Base-by-base conservation (phyloP, 2,329 filamentous ascomycete species). In the Colletotrichum melonis region DNA sequence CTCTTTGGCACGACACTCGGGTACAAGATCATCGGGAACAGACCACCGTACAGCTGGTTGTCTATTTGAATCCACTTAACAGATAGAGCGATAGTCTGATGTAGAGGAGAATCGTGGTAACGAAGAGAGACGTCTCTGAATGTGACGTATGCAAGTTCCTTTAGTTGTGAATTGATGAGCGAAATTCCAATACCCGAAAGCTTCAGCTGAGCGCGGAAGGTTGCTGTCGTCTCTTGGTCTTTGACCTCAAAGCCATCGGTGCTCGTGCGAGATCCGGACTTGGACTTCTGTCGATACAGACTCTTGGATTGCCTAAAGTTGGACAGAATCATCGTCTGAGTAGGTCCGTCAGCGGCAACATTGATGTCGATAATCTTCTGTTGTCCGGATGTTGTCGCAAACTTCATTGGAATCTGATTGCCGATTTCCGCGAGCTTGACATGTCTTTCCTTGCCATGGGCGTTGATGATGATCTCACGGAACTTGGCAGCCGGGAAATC, bases 1-100 rank as follows among this genome's bases (percentile, higher is more conserved):
- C 95, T 97, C 88, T 98, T 98, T 0, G 97, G 96, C 19, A 99
- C 97, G 11, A 99, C 97, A 83, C 95, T 98, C 6, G 97, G 97
- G 81, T 99, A 99, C 70, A 99, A 88, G 35, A 99, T 91, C 84
- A 99, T 97, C 0, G 97, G 97, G 88, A 99, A 99, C 77, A 99
- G 95, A 30, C 97, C 97, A 32, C 97, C 97, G 79, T 99, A 99
- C 16, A 99, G 90, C 82, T 99, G 97, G 78, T 99, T 99, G 83
- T 99, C 97, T 77, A 99, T 94, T 83, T 99, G 97, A 32, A 99
- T 97, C 97, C 97, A 99, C 82, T 99, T 98, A 81, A 98, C 93
- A 0, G 95, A 94, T 63, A 97, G 87, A 60, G 94, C 96, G 74
- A 98, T 84, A 0, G 95, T 98, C 83, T 99, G 97, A 80, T 98